Evolutionary conservation across 345 rosid genomes (phyloP), one percentile per base, ranked within the genome.

Genomic region (Tarenaya hassleriana): DNA sequence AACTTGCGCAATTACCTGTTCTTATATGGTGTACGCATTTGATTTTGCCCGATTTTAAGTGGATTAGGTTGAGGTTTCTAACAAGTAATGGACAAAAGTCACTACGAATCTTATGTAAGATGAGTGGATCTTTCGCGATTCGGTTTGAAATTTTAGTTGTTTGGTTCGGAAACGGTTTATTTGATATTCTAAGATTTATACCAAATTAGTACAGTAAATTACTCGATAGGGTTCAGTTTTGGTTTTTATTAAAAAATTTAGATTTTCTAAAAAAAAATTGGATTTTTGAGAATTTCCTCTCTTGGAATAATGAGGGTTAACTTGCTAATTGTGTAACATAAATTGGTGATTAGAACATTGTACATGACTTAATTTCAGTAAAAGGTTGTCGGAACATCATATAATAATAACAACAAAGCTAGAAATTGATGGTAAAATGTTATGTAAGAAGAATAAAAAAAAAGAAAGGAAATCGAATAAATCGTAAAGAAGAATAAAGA

Each of bases 21-120:
- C 19, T 55, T 21, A 38, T 12, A 34, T 21, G 3, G 20, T 49
- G 7, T 47, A 19, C 4, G 56, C 53, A 38, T 44, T 65, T 32
- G 15, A 21, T 21, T 11, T 29, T 57, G 51, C 33, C 9, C n/a
- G n/a, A n/a, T 7, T 3, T 3, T 35, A 35, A 34, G 16, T 46
- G 52, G 10, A 4, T 52, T 53, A 55, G 52, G 37, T 61, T 61
- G 40, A 56, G 62, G n/a, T 56, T 55, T 13, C 39, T 34, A 56
- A 42, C 11, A 56, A 56, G 47, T 38, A 20, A 63, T 29, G 10
- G 21, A 20, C 31, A 46, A 8, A 39, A 19, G 45, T 21, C 6
- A 48, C 29, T 13, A 19, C 24, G 18, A 58, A 58, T 31, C 42
- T 39, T 53, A 48, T 39, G n/a, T 3, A 35, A 9, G 15, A 44